Conservation (phyloP, 176 grass and related monocot genomes). For the Thalia dealbata region DNA sequence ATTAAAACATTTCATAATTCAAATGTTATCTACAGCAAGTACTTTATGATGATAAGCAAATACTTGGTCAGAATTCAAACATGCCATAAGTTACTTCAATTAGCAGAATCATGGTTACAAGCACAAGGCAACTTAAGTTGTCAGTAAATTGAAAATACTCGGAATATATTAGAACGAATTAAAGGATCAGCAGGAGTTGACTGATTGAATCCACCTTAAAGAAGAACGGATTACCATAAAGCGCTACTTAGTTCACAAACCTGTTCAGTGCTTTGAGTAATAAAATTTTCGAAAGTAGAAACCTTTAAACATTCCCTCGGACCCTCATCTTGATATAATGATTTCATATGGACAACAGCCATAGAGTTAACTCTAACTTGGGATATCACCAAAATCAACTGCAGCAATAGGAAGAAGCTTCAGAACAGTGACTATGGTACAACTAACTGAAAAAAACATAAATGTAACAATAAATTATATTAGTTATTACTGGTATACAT, state of each 20-base stretch:
- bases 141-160: background rate
- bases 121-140: background rate
- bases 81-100: background rate
- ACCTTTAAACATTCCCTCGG: constrained; percentile 22
- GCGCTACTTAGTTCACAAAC: constrained; percentile 32
- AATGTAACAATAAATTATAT: too few relatives aligned
- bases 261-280: constrained; percentile 61
- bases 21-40: background rate
- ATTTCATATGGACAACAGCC: constrained; percentile 63
- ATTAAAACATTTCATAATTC: background rate
- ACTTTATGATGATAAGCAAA: background rate
- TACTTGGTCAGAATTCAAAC: background rate
- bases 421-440: constrained; percentile 2
- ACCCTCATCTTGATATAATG: constrained; percentile 25
- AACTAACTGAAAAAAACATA: background rate
- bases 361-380: constrained; percentile 93
- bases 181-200: background rate
- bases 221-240: constrained; percentile 8
- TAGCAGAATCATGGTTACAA: background rate
- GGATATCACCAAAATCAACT: constrained; percentile 76
- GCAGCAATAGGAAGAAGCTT: constrained; percentile 20
- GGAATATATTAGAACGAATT: background rate
- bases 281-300: constrained; percentile 25
- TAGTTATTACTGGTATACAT: background rate
- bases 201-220: background rate